phyloP scores from a whole-genome alignment of 129 eudicot genomes.

The Scalesia atractyloides region DNA sequence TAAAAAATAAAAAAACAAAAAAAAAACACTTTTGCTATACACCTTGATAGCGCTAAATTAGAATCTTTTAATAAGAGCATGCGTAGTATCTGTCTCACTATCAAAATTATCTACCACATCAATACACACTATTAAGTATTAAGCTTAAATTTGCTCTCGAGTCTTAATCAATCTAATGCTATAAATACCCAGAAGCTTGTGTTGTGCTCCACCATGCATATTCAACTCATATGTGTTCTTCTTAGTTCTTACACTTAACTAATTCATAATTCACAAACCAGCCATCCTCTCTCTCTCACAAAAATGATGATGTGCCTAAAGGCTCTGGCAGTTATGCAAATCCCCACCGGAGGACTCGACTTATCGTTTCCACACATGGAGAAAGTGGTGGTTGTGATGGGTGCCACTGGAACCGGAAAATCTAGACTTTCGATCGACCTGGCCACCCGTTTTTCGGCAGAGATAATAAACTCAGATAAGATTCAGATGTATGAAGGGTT shows the following conservation, averaged over 20 bases:
- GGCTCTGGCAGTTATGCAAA: constrained; percentile 33
- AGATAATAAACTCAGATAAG: constrained; percentile 82
- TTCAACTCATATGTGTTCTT: constrained; percentile 7
- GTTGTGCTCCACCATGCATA: constrained; percentile 26
- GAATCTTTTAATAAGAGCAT: no score
- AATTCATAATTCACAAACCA: no score
- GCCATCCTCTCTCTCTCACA: background rate
- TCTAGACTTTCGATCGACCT: constrained; percentile 78
- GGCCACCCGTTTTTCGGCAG: constrained; percentile 55
- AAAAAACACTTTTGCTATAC: no score
- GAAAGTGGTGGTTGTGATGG: constrained; percentile 78
- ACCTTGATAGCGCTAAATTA: no score
- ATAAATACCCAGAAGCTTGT: constrained; percentile 30
- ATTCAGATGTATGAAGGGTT: constrained; percentile 80
- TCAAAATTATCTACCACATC: no score
- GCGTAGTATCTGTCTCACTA: no score
- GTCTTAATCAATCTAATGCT: constrained; percentile 11
- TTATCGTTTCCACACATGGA: constrained; percentile 41
- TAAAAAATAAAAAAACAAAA: no score
- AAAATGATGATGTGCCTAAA: constrained; percentile 52
- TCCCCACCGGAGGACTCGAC: constrained; percentile 40
- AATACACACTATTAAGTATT: no score
- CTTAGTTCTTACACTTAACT: background rate
- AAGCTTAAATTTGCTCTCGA: background rate
- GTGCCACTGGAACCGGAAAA: constrained; percentile 92